Percentiles rank a stretch among this genome's conserved stretches.
phyloP scores from a whole-genome alignment of 2,329 filamentous ascomycete species.

The Claviceps maximensis region DNA sequence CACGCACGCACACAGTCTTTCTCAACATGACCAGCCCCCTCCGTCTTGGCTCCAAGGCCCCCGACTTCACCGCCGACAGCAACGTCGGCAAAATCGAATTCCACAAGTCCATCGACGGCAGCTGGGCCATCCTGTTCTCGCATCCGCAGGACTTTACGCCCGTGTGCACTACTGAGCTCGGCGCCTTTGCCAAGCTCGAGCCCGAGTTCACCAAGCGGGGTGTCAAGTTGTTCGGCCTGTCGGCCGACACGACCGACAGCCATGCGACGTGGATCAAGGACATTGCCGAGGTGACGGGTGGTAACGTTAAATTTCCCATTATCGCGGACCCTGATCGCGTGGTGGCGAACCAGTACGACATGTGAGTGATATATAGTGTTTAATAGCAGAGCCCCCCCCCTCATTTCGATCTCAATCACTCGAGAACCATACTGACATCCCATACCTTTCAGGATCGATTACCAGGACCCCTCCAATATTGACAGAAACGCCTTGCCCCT shows the following conservation, averaged over 20 bases:
- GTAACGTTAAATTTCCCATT: slow-evolving; percentile 61
- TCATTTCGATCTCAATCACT: too few species aligned
- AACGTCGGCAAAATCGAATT: slow-evolving; percentile 69
- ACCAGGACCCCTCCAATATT: slow-evolving; percentile 70
- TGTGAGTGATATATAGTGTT: slow-evolving; percentile 35
- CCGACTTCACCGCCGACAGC: slow-evolving; percentile 75
- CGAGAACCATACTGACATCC: not conserved
- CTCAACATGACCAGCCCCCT: slow-evolving; percentile 30
- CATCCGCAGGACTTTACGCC: slow-evolving; percentile 88
- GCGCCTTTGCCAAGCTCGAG: slow-evolving; percentile 81
- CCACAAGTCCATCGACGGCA: slow-evolving; percentile 67
- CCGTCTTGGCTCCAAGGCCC: slow-evolving; percentile 53
- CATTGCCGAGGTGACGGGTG: slow-evolving; percentile 65
- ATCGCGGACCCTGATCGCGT: slow-evolving; percentile 69
- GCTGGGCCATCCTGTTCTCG: slow-evolving; percentile 73
- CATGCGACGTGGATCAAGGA: slow-evolving; percentile 88
- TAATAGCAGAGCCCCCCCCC: too few species aligned
- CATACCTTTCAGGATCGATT: slow-evolving; percentile 47
- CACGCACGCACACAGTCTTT: too few species aligned
- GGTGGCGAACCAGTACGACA: slow-evolving; percentile 65
- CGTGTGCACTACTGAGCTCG: slow-evolving; percentile 91
- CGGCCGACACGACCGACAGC: slow-evolving; percentile 71
- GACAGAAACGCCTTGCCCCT: slow-evolving; percentile 76
- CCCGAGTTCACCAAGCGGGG: slow-evolving; percentile 75
- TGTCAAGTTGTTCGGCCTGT: slow-evolving; percentile 84